Conservation (phyloP, 2,329 filamentous ascomycete genomes). For the Colletotrichum lupini region DNA sequence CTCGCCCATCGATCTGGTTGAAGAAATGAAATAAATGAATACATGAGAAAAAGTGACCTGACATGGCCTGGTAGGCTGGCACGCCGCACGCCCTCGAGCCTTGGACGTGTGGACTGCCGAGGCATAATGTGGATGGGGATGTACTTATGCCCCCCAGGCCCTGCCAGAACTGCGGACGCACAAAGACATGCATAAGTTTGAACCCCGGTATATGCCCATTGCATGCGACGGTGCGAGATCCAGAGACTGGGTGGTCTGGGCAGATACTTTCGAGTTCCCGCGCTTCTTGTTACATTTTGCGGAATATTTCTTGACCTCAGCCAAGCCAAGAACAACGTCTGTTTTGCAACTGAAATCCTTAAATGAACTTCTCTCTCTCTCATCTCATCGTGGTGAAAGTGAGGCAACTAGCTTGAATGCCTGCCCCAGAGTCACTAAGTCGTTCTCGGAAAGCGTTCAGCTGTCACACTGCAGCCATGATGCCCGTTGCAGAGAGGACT, state of each 20-base stretch:
- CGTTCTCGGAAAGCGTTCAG: neutral
- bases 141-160: neutral
- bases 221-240: neutral
- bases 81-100: no score
- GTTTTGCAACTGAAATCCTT: neutral
- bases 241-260: neutral
- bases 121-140: neutral
- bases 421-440: neutral
- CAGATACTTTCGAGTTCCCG: neutral
- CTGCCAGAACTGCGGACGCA: neutral
- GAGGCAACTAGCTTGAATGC: neutral
- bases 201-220: neutral
- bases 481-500: neutral
- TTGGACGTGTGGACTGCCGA: conserved; percentile 1
- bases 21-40: neutral
- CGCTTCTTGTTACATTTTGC: neutral
- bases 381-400: neutral
- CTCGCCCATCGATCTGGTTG: neutral
- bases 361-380: neutral
- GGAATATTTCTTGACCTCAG: neutral
- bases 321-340: neutral
- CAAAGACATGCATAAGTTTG: conserved; percentile 13
- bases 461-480: conserved; percentile 2
- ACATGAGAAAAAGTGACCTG: neutral
- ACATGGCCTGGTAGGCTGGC: no score